phyloP scores from a whole-genome alignment of 495 filamentous ascomycete genomes.

The Penicillium nucicola region DNA sequence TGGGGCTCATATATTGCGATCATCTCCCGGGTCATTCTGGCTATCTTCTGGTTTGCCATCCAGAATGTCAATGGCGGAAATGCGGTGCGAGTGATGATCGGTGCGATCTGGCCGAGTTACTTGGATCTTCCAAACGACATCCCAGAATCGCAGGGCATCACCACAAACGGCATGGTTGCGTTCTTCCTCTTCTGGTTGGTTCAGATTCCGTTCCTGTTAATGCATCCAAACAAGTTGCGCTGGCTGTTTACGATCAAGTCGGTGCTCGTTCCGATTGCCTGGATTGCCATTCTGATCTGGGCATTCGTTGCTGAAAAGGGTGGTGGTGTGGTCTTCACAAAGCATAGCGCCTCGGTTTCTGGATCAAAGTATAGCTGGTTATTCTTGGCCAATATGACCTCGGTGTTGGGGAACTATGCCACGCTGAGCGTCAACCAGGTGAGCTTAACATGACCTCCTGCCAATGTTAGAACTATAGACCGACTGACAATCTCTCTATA shows the following conservation, averaged over 20 bases:
- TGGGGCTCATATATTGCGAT: slow-evolving; percentile 67
- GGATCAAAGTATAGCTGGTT: slow-evolving; percentile 42
- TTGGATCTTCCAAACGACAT: slow-evolving; percentile 52
- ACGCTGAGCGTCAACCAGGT: slow-evolving; percentile 41
- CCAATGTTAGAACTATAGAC: not conserved
- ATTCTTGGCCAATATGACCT: slow-evolving; percentile 43
- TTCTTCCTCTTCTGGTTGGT: slow-evolving; percentile 57
- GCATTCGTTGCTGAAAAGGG: slow-evolving; percentile 40
- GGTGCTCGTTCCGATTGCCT: slow-evolving; percentile 42
- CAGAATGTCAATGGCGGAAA: slow-evolving; percentile 66
- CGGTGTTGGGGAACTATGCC: slow-evolving; percentile 43
- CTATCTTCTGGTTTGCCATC: slow-evolving; percentile 72
- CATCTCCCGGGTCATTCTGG: slow-evolving; percentile 62
- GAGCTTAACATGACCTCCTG: not conserved
- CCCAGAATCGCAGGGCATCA: slow-evolving; percentile 57
- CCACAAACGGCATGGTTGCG: slow-evolving; percentile 59
- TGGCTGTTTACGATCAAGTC: slow-evolving; percentile 46
- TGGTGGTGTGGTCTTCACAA: slow-evolving; percentile 25
- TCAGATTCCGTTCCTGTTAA: slow-evolving; percentile 46
- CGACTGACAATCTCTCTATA: slow-evolving; percentile 7
- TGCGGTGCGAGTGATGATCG: slow-evolving; percentile 62
- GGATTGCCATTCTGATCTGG: slow-evolving; percentile 49
- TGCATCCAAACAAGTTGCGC: slow-evolving; percentile 43
- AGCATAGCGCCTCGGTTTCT: slow-evolving; percentile 30
- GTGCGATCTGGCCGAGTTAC: slow-evolving; percentile 66